These are phyloP conservation scores for sorghum (Sorghum bicolor) DNA, from an alignment of 176 grass and related monocot species.

Conservation along the genomic window DNA sequence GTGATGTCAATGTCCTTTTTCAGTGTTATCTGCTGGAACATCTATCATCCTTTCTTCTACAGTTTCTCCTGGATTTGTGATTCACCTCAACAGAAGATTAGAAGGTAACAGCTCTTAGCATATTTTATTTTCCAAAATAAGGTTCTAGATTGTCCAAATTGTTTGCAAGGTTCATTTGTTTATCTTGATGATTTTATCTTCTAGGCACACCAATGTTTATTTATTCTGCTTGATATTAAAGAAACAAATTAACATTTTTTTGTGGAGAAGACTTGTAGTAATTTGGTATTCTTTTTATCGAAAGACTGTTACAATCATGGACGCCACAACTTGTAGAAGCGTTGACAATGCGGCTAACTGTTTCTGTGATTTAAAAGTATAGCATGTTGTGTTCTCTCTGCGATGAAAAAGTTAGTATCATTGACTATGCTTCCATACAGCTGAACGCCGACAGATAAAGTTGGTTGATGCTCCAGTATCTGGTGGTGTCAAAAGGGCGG, in stretches of 20 bases:
- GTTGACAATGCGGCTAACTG: not conserved
- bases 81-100: slow-evolving; percentile 65
- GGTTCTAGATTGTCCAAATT: not conserved
- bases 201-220: not conserved
- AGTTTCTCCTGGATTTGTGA: slow-evolving; percentile 90
- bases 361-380: slow-evolving; percentile 8
- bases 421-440: slow-evolving; percentile 50
- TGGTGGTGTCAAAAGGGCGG: slow-evolving; percentile 90
- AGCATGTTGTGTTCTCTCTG: not conserved
- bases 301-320: not conserved
- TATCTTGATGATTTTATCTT: slow-evolving; percentile 16
- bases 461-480: slow-evolving; percentile 94
- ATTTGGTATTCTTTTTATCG: not conserved
- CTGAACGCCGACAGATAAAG: slow-evolving; percentile 63
- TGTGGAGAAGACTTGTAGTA: not conserved
- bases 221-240: not conserved
- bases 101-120: slow-evolving; percentile 52
- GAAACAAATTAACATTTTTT: slow-evolving; percentile 10
- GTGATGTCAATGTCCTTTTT: slow-evolving; percentile 21
- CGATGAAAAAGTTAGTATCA: slow-evolving; percentile 11
- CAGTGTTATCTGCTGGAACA: slow-evolving; percentile 67
- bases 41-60: slow-evolving; percentile 92
- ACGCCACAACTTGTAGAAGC: not conserved
- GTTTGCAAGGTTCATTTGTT: not conserved
- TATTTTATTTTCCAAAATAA: not conserved